Percentiles rank a stretch among this genome's conserved stretches.
phyloP scores from a whole-genome alignment of 1,284 basidiomycete genomes.

The Fistulinella cinereoalba region DNA sequence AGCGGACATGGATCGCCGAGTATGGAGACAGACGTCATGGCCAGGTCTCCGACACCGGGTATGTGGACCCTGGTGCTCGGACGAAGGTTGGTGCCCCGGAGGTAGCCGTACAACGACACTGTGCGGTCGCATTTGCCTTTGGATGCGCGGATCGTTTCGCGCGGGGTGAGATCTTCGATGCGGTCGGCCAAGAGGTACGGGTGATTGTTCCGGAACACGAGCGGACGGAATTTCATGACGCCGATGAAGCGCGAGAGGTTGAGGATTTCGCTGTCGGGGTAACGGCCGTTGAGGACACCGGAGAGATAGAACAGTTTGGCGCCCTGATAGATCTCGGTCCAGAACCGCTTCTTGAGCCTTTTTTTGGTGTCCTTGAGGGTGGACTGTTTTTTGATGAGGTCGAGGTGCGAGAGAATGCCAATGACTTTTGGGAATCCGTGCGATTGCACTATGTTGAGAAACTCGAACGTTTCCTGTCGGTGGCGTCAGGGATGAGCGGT shows the following conservation, averaged over 20 bases:
- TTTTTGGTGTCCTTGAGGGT: conserved; percentile 93
- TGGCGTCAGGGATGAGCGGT: neutral
- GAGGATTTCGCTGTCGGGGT: conserved; percentile 95
- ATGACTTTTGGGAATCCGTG: conserved; percentile 99
- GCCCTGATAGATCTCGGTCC: conserved; percentile 99
- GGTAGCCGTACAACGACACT: conserved; percentile 93
- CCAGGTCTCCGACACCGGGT: conserved; percentile 89
- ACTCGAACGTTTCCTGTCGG: conserved; percentile 94
- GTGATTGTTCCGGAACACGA: conserved; percentile 94
- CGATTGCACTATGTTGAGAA: conserved; percentile 93
- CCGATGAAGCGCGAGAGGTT: conserved; percentile 95
- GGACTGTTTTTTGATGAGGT: conserved; percentile 92
- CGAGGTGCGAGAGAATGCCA: conserved; percentile 93
- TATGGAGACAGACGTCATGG: conserved; percentile 70
- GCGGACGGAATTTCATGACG: conserved; percentile 98
- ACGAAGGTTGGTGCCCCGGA: conserved; percentile 88
- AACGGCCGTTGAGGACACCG: conserved; percentile 96
- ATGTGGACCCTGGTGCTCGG: conserved; percentile 87
- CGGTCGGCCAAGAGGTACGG: conserved; percentile 97
- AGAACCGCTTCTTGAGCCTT: conserved; percentile 97
- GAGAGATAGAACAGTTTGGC: conserved; percentile 99
- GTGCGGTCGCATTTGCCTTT: conserved; percentile 89
- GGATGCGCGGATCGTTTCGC: conserved; percentile 74
- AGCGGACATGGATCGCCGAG: conserved; percentile 94
- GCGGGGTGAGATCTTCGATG: conserved; percentile 90